Evolutionary conservation across 129 eudicot genomes (phyloP), one percentile per base, ranked within the genome.

Genomic region (Mikania micrantha): DNA sequence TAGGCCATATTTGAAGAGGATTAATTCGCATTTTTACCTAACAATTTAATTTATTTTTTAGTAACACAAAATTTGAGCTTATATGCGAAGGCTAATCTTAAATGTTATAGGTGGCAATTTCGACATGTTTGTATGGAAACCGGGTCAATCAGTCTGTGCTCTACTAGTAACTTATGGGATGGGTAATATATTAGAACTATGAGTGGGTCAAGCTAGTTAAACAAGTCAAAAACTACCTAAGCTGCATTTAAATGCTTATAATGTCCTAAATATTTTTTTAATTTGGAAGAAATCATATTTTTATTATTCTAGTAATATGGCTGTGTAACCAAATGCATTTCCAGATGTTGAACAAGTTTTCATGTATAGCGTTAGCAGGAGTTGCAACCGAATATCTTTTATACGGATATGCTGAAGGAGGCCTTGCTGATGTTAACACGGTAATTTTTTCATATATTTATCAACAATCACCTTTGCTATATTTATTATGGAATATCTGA

Each of bases 281-380:
- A 36, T 16, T 45, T 45, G 19, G 7, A n/a, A 45, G 52, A 50
- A 50, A 50, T 29, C 7, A 50, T 20, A 9, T 19, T n/a, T n/a
- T n/a, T 19, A 50, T 50, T 21, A 21, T 50, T 20, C 21, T 7
- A 9, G 28, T 20, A 20, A 20, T 50, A 50, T 21, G 13, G 22
- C 1, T 48, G 1, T 48, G 16, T 44, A 16, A 56, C 13, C 62
- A 56, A 56, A 56, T 56, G 62, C 22, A 58, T 71, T 24, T 53
- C 27, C 83, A 90, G 95, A 90, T 83, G 83, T 61, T 86, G 85
- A 84, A 90, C 84, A 90, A 73, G 86, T 90, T 90, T 78, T 81
- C 96, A 62, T 90, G 96, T 60, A 86, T 90, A 45, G 95, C 95
- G 12, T 82, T 90, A 77, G 96, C 96, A 8, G 95, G 96, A 69